A percentile compares a stretch with the other conserved stretches of the same genome.
Conservation (phyloP, 495 filamentous ascomycete genomes). For the Penicillium bovifimosum region DNA sequence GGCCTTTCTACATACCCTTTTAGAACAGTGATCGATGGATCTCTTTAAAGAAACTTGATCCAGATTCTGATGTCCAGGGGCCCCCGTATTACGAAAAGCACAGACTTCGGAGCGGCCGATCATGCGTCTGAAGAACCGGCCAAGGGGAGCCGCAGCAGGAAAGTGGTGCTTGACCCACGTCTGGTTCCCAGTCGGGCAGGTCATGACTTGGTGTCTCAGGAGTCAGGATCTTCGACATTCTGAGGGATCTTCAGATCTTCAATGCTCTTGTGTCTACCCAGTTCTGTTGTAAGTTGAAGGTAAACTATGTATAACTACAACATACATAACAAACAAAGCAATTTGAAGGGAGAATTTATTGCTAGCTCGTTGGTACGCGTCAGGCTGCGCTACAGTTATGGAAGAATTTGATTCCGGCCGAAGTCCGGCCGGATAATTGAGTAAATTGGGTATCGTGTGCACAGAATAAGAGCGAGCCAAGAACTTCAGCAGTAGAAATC, state of each 20-base stretch:
- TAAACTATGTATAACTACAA: no score
- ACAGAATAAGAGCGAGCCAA: background rate
- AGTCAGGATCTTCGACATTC: no score
- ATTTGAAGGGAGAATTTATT: no score
- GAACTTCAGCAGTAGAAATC: conserved; percentile 21
- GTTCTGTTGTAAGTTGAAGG: no score
- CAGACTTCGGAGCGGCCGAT: conserved; percentile 11
- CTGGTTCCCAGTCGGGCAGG: background rate
- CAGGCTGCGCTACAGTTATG: no score
- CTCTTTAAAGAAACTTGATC: background rate
- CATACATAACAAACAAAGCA: no score
- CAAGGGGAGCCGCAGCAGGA: conserved; percentile 7
- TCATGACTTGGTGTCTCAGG: background rate
- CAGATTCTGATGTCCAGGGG: no score
- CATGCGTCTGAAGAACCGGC: conserved; percentile 13
- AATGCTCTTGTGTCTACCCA: no score
- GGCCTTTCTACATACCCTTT: no score
- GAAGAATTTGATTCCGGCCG: background rate
- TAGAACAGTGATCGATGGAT: background rate
- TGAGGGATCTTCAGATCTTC: no score
- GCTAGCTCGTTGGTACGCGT: no score
- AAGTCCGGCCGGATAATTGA: background rate
- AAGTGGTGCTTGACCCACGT: background rate
- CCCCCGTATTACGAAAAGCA: background rate
- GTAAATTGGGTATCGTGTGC: conserved; percentile 10